phyloP scores from a whole-genome alignment of 2,329 filamentous ascomycete genomes.

The Sporothrix humicola region DNA sequence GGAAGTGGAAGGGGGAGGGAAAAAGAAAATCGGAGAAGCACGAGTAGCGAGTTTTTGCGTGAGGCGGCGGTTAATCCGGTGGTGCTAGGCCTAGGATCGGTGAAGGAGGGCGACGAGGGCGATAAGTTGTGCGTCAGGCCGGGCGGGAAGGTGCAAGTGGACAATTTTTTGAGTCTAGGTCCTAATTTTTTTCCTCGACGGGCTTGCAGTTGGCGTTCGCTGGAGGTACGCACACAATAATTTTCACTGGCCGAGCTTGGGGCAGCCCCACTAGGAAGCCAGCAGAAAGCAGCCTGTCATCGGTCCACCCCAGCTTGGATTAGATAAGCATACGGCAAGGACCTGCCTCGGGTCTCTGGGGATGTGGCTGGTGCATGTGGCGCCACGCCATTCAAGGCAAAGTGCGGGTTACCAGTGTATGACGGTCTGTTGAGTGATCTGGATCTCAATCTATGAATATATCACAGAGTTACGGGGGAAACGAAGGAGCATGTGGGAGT shows the following conservation, averaged over 20 bases:
- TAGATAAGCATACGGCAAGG: not conserved
- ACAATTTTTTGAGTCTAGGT: conserved; percentile 30
- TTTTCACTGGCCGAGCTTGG: conserved; percentile 30
- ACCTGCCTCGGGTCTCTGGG: not conserved
- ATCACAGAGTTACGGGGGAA: not conserved
- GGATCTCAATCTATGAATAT: not conserved
- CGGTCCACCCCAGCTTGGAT: conserved; percentile 6
- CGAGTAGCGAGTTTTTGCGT: conserved; percentile 31
- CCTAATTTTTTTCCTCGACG: conserved; percentile 30
- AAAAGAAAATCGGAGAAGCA: conserved; percentile 32
- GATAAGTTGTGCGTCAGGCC: conserved; percentile 25
- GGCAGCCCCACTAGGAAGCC: not conserved
- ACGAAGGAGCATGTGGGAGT: not conserved
- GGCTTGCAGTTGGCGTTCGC: not conserved
- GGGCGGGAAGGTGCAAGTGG: conserved; percentile 22
- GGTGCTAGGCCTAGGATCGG: conserved; percentile 27
- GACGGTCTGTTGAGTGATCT: no score
- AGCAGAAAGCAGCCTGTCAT: not conserved
- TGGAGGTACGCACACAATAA: conserved; percentile 34
- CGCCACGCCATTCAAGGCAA: not conserved
- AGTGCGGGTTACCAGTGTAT: not conserved
- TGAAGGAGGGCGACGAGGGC: conserved; percentile 20
- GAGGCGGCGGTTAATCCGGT: conserved; percentile 32
- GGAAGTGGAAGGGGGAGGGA: conserved; percentile 24
- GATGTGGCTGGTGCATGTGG: conserved; percentile 20